phyloP scores from a whole-genome alignment of 169 alveolate genomes.

The Eimeria brunetti region DNA sequence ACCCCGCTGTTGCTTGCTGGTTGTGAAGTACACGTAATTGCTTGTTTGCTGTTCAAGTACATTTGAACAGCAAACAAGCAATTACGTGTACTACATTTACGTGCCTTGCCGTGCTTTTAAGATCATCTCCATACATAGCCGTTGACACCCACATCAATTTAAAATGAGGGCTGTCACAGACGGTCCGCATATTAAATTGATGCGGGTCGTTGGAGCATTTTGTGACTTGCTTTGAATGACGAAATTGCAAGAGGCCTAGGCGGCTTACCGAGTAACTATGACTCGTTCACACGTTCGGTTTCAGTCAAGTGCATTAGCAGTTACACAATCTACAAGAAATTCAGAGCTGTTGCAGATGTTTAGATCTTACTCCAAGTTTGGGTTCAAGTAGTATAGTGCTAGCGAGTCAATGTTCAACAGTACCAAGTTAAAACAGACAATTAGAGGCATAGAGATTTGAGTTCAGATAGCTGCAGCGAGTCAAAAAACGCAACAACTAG shows the following conservation, averaged over 20 bases:
- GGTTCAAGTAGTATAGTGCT: not conserved
- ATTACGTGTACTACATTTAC: too few relatives aligned
- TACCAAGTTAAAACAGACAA: not conserved
- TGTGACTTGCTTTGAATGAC: not conserved
- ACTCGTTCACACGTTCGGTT: too few relatives aligned
- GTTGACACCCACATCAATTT: not conserved
- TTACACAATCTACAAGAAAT: not conserved
- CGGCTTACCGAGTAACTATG: too few relatives aligned
- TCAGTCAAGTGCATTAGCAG: too few relatives aligned
- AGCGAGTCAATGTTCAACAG: not conserved
- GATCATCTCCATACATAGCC: not conserved
- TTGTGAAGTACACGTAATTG: too few relatives aligned
- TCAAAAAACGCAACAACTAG: not conserved
- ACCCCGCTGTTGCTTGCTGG: not conserved
- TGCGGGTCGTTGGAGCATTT: not conserved
- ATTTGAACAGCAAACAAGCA: too few relatives aligned
- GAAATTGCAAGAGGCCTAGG: not conserved
- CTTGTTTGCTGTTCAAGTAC: too few relatives aligned
- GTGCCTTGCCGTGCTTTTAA: not conserved
- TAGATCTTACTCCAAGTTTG: not conserved
- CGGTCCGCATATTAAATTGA: not conserved
- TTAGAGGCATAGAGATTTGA: not conserved
- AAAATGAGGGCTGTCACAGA: too few relatives aligned
- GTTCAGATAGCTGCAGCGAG: not conserved
- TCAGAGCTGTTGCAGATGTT: not conserved